Base-by-base conservation (phyloP, 768 basidiomycete species). In the Sporobolomyces phaffii region DNA sequence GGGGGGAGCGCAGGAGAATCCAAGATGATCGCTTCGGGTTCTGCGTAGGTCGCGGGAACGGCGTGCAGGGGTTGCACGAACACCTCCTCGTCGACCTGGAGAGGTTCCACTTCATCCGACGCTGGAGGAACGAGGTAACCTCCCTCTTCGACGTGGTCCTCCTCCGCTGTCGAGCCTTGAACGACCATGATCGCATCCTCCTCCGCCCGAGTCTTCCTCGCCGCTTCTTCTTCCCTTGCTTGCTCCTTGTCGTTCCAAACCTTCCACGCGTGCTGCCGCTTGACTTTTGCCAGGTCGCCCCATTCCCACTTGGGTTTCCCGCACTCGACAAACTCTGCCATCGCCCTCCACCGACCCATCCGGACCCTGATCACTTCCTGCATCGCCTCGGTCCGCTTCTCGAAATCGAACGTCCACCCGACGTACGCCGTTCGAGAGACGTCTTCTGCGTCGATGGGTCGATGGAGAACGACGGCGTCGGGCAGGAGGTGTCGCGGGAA, bases 331-430 rank as follows among this genome's bases (percentile, higher is more conserved):
- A 63, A 48, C 62, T 57, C 62, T 9, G 62, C 45, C 24, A 48
- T 18, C 4, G 54, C 36, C 22, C 47, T 40, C 62, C 53, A 56
- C 14, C 62, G 9, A 1, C 51, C 53, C 20, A 63, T 56, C 36
- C 45, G 48, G 11, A 48, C 36, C 13, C 47, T 11, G 17, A 63
- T 31, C 26, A 63, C 53, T 26, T 63, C 53, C 45, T 56, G 62
- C 62, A 63, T 63, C 28, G 62, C 62, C 34, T 63, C 53, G 15
- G 47, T 63, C 36, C 62, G 31, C 45, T 49, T 56, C 36, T 63
- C 62, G 24, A 56, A 63, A 36, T 63, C 62, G 47, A 63, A 45
- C 11, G 29, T 5, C 29, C 44, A 63, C 6, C 53, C 62, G 33
- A 63, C 62, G 36, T 63, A 49, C 1, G 53, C 62, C 2, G 53